Conservation (phyloP, 805 yeast species). For the Myxozyma nipponensis region DNA sequence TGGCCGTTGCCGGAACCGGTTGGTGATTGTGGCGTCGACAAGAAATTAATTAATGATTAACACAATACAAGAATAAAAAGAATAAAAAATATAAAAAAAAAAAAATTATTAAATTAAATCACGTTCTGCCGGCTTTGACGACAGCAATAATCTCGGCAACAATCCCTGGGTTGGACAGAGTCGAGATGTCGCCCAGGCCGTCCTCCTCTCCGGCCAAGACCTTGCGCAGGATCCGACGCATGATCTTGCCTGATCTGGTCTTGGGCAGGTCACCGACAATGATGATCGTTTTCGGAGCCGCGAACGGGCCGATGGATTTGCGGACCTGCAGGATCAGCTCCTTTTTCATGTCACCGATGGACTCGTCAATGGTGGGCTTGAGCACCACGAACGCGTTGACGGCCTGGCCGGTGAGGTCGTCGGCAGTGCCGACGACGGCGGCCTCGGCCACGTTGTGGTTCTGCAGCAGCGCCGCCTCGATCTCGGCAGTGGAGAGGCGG, state of each 20-base stretch:
- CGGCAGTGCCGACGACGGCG: slow-evolving; percentile 95
- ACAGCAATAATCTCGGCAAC: slow-evolving; percentile 64
- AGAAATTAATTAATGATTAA: background rate
- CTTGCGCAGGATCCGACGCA: slow-evolving; percentile 96
- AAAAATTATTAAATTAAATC: background rate
- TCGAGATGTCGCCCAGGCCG: slow-evolving; percentile 86
- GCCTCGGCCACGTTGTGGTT: slow-evolving; percentile 81
- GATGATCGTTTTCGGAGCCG: slow-evolving; percentile 86
- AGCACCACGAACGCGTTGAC: slow-evolving; percentile 91
- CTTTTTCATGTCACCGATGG: slow-evolving; percentile 48
- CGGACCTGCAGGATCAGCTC: slow-evolving; percentile 85
- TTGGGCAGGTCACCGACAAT: slow-evolving; percentile 92
- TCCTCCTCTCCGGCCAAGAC: slow-evolving; percentile 88
- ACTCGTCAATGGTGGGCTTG: slow-evolving; percentile 47
- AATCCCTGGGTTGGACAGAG: slow-evolving; percentile 79
- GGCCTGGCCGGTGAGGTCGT: slow-evolving; percentile 96
- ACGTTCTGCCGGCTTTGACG: slow-evolving; percentile 24
- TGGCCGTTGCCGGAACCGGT: too few species aligned
- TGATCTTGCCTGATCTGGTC: slow-evolving; percentile 97
- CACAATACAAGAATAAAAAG: background rate
- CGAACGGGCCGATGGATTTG: slow-evolving; percentile 86
- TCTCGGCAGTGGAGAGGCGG: slow-evolving; percentile 96
- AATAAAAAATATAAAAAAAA: background rate
- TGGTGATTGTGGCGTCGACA: background rate
- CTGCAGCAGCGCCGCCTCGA: slow-evolving; percentile 84